phyloP scores from a whole-genome alignment of 202 grass and related monocot genomes.

The Schoenoplectus tabernaemontani region DNA sequence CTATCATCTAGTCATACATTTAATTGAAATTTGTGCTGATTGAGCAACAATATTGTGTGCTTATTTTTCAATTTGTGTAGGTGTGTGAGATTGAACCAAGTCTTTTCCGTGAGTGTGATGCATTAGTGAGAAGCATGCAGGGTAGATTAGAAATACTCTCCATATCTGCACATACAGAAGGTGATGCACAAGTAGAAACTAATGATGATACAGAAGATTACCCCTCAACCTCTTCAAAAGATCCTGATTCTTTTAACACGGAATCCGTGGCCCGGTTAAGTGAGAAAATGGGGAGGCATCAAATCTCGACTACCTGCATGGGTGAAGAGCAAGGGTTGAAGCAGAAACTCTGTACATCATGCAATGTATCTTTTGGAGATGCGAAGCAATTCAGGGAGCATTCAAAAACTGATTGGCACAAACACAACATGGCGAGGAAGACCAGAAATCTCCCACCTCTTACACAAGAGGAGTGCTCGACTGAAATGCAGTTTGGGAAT shows the following conservation, averaged over 20 bases:
- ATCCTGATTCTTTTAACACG: constrained; percentile 6
- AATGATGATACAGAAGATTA: constrained; percentile 38
- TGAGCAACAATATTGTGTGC: neutral
- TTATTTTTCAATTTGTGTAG: constrained; percentile 26
- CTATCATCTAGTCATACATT: neutral
- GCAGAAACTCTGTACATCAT: constrained; percentile 67
- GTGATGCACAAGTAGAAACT: constrained; percentile 46
- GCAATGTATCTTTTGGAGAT: constrained; percentile 54
- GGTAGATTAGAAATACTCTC: constrained; percentile 77
- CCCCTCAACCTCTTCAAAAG: constrained; percentile 27
- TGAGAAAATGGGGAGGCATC: constrained; percentile 50
- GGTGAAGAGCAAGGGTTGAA: constrained; percentile 28
- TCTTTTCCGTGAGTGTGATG: constrained; percentile 73
- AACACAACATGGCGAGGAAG: constrained; percentile 79
- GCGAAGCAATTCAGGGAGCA: constrained; percentile 67
- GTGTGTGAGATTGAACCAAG: constrained; percentile 85
- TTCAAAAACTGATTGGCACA: constrained; percentile 88
- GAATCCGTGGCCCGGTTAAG: constrained; percentile 28
- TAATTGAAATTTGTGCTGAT: neutral
- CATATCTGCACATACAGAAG: constrained; percentile 48
- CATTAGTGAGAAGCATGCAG: constrained; percentile 52
- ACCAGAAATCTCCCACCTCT: constrained; percentile 67
- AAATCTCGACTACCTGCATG: constrained; percentile 29
- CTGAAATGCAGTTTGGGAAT: constrained; percentile 50
- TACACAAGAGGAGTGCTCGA: constrained; percentile 55